Percentiles rank a stretch among this genome's conserved stretches.
These are phyloP conservation scores for Diaporthe longicolla DNA, from an alignment of 2,329 filamentous ascomycete genomes.

Conservation along the genomic window DNA sequence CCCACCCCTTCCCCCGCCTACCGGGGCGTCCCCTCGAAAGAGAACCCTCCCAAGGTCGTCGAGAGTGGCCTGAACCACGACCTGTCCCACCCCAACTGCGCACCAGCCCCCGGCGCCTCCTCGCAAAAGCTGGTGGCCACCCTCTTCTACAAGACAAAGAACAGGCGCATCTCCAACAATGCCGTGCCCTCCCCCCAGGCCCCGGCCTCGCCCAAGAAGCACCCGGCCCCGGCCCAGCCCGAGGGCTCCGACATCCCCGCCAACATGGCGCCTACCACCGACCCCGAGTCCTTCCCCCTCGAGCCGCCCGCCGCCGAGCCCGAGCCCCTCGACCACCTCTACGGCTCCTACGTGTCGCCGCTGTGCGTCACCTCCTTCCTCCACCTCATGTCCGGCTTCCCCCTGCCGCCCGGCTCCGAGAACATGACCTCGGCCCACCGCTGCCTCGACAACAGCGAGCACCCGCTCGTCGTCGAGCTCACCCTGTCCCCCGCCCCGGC, in stretches of 20 bases:
- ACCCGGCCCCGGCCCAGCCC: conserved; percentile 46
- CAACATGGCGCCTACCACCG: conserved; percentile 72
- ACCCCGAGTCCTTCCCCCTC: conserved; percentile 71
- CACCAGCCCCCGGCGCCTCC: conserved; percentile 62
- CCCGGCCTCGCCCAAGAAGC: conserved; percentile 49
- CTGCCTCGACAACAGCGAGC: conserved; percentile 72
- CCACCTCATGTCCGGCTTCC: conserved; percentile 75
- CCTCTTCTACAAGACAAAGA: conserved; percentile 71
- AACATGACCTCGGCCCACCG: conserved; percentile 73
- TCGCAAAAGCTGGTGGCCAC: conserved; percentile 72
- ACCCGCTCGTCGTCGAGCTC: conserved; percentile 76
- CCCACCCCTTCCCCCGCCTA: conserved; percentile 55
- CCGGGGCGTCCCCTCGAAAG: conserved; percentile 72
- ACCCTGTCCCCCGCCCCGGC: conserved; percentile 73
- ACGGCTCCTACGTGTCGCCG: conserved; percentile 75
- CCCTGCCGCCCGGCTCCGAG: conserved; percentile 64
- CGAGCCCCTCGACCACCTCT: conserved; percentile 74
- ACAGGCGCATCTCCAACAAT: conserved; percentile 51
- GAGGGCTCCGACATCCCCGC: conserved; percentile 60
- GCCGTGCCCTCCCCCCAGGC: conserved; percentile 54
- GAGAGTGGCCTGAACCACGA: conserved; percentile 74
- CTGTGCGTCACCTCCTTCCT: conserved; percentile 77
- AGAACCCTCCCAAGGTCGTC: conserved; percentile 71
- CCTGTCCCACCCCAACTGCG: conserved; percentile 75
- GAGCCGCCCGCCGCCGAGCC: conserved; percentile 70